These are phyloP conservation scores for Lavandula angustifolia DNA, from an alignment of 257 asterid genomes.

Conservation along the genomic window DNA sequence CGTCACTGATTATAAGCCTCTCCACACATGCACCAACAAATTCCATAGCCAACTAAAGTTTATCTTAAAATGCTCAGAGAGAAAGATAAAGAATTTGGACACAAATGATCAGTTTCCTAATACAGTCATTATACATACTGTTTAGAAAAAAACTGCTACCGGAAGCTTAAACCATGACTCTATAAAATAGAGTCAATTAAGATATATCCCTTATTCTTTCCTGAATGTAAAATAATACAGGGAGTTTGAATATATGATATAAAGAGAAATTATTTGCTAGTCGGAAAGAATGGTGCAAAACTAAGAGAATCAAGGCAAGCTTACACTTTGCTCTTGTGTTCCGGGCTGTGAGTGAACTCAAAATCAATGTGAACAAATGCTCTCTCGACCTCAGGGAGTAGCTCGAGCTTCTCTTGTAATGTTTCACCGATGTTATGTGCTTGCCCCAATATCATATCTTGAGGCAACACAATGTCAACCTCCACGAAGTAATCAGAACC, in stretches of 20 bases:
- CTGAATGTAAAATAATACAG: neutral
- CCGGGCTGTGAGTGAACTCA: slow-evolving; percentile 76
- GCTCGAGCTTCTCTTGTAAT: slow-evolving; percentile 79
- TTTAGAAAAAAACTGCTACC: too few species aligned
- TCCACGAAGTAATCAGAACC: slow-evolving; percentile 94
- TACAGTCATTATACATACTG: too few species aligned
- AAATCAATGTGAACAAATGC: slow-evolving; percentile 93
- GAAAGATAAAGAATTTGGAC: too few species aligned
- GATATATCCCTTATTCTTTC: neutral
- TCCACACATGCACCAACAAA: too few species aligned
- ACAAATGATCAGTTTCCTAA: too few species aligned
- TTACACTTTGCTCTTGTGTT: slow-evolving; percentile 59
- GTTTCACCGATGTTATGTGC: slow-evolving; percentile 92
- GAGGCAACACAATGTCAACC: slow-evolving; percentile 81
- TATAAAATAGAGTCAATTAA: too few species aligned
- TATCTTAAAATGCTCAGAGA: too few species aligned
- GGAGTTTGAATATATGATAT: neutral
- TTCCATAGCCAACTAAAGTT: too few species aligned
- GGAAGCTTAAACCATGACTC: too few species aligned
- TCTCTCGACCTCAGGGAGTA: slow-evolving; percentile 75
- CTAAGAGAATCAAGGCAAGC: neutral
- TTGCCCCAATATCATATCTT: slow-evolving; percentile 65
- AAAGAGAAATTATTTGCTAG: neutral
- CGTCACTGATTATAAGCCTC: too few species aligned
- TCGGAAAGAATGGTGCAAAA: too few species aligned